These are phyloP conservation scores for Salix brachista DNA, from an alignment of 345 rosid species.

Conservation along the genomic window DNA sequence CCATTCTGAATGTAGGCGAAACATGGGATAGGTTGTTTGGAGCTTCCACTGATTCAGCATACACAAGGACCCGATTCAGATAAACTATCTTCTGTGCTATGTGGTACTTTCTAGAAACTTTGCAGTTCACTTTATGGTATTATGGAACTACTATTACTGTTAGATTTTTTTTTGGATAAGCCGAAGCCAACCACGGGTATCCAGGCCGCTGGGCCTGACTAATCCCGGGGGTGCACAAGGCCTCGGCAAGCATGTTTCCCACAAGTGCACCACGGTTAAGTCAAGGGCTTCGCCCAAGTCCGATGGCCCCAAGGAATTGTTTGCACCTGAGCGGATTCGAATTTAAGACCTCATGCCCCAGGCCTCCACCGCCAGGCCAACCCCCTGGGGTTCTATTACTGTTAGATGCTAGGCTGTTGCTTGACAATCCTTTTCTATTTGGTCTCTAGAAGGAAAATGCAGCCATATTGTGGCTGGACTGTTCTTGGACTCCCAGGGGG, in stretches of 20 bases:
- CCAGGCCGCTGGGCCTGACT: too few relatives aligned
- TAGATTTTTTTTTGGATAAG: too few relatives aligned
- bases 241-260: too few relatives aligned
- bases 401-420: background rate
- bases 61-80: slow-evolving; percentile 67
- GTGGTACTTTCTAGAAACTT: slow-evolving; percentile 40
- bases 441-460: background rate
- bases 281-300: too few relatives aligned
- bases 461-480: background rate
- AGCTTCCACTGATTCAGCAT: slow-evolving; percentile 89
- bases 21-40: slow-evolving; percentile 58
- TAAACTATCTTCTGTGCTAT: slow-evolving; percentile 60
- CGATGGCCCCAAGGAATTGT: too few relatives aligned
- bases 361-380: too few relatives aligned
- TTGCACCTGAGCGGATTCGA: too few relatives aligned
- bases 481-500: background rate
- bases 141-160: background rate
- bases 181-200: too few relatives aligned
- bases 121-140: background rate
- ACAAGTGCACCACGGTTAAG: too few relatives aligned
- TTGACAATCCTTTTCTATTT: background rate
- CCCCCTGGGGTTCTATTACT: too few relatives aligned
- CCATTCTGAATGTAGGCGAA: slow-evolving; percentile 45
- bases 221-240: too few relatives aligned
- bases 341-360: too few relatives aligned